Base-by-base conservation (phyloP, 257 asterid genomes). In the Nicotiana knightiana region DNA sequence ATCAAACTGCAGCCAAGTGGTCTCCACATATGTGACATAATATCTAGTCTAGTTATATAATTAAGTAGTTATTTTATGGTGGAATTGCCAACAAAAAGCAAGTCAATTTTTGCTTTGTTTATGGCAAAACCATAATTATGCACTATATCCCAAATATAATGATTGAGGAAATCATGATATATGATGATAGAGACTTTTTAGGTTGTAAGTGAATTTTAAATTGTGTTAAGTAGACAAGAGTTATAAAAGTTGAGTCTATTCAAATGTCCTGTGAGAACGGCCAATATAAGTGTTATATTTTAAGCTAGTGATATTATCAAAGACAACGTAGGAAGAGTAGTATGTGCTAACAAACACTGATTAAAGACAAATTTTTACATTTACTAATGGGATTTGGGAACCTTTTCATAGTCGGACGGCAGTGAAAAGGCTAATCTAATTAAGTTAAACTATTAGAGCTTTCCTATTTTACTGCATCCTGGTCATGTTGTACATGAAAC, bases 241-340 rank as follows among this genome's bases (percentile, higher is more conserved):
- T 4, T 28, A 55, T 26, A 24, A 35, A 43, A 8, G 30, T 67
- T 85, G 87, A 78, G 79, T 83, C 64, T 46, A 65, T 75, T 77
- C 70, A 43, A 28, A 71, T 13, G 61, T 24, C 9, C 39, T 71
- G 8, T 71, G 77, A 81, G 26, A 54, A 83, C 30, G 92, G 89
- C 89, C 12, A 51, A 81, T 86, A 21, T 86, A 87, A 48, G 67
- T 87, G 68, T 37, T 77, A 61, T 75, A 61, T 75, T 67, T 3
- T 79, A 67, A 28, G 80, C 82, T 86, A 76, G 73, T 91, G 94
- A 87, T 76, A 87, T 89, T 84, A 90, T 87, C 90, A 81, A 85
- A 33, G 77, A 55, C 30, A 66, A 85, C 16, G 51, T 48, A 26
- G 62, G 39, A 88, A 82, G 81, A 81, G 65, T 73, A 76, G 62